These are phyloP conservation scores for Talaromyces sp. DNA, from an alignment of 2,329 filamentous ascomycete genomes.

Conservation along the genomic window DNA sequence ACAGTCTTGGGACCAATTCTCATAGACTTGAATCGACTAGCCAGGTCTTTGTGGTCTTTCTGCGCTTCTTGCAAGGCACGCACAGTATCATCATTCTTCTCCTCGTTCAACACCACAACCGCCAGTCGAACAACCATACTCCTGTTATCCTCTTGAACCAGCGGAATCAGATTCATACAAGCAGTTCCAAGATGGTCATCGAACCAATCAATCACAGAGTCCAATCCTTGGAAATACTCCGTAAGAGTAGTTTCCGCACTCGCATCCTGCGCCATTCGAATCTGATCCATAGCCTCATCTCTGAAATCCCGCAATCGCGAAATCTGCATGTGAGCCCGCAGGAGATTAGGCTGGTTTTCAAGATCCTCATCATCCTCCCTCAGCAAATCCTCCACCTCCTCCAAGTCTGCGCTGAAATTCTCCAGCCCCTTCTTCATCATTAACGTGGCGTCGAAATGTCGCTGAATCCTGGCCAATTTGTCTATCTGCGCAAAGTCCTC, in stretches of 20 bases:
- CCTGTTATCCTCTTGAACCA: constrained; percentile 84
- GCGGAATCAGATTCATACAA: constrained; percentile 84
- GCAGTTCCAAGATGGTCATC: constrained; percentile 90
- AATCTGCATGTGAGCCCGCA: constrained; percentile 88
- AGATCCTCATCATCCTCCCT: constrained; percentile 80
- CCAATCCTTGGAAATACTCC: constrained; percentile 85
- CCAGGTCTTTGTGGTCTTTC: constrained; percentile 93
- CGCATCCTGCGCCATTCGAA: constrained; percentile 72
- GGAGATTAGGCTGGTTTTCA: constrained; percentile 88
- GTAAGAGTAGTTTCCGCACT: constrained; percentile 80
- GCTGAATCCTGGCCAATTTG: constrained; percentile 61
- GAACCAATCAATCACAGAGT: constrained; percentile 89
- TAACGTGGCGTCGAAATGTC: constrained; percentile 93
- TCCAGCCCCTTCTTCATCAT: constrained; percentile 90
- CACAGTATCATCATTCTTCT: constrained; percentile 92
- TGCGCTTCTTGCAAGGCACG: constrained; percentile 90
- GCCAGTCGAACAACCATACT: constrained; percentile 89
- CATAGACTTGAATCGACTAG: constrained; percentile 90
- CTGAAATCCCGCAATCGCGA: constrained; percentile 90
- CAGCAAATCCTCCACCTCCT: constrained; percentile 75
- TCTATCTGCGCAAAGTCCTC: constrained; percentile 91
- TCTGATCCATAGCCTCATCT: constrained; percentile 96
- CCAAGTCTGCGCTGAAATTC: constrained; percentile 78
- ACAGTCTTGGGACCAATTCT: constrained; percentile 89
- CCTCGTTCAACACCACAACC: constrained; percentile 90